A percentile compares a stretch with the other conserved stretches of the same genome.
phyloP scores from a whole-genome alignment of 1,284 basidiomycete species.

The Leccinum solheimii region DNA sequence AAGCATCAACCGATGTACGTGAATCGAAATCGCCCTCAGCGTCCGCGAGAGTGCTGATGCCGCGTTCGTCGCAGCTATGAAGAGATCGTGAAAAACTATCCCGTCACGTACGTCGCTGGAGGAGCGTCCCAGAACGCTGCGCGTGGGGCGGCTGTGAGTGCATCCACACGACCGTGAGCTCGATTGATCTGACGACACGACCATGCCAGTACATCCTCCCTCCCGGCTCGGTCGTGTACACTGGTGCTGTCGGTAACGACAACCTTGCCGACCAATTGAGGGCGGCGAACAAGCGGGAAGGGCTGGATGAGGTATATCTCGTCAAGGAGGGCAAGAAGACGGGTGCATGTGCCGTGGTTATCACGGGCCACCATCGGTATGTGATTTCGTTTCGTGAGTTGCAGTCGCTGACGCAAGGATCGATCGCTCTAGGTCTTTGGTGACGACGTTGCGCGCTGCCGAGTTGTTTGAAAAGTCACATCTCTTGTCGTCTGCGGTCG shows the following conservation, averaged over 20 bases:
- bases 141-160: conserved; percentile 89
- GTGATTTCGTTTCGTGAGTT: not conserved
- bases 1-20: conserved; percentile 83
- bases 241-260: conserved; percentile 94
- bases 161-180: conserved; percentile 6
- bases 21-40: not conserved
- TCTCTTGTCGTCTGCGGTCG: conserved; percentile 76
- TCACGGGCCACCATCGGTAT: conserved; percentile 90
- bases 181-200: not conserved
- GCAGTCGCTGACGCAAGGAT: conserved; percentile 4
- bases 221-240: conserved; percentile 89
- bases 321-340: conserved; percentile 88
- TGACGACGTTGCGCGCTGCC: conserved; percentile 88
- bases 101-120: conserved; percentile 92
- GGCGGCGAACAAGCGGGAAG: conserved; percentile 92
- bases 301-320: conserved; percentile 87
- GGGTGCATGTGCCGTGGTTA: conserved; percentile 95
- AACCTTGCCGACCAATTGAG: conserved; percentile 87
- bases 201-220: conserved; percentile 80
- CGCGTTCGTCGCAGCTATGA: conserved; percentile 65
- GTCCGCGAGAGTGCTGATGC: conserved; percentile 1
- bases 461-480: conserved; percentile 87
- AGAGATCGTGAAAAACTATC: conserved; percentile 77
- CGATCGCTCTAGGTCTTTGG: conserved; percentile 67
- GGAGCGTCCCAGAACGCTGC: conserved; percentile 98